These are phyloP conservation scores for Candida odintsovae DNA, from an alignment of 805 yeast species.

Conservation along the genomic window DNA sequence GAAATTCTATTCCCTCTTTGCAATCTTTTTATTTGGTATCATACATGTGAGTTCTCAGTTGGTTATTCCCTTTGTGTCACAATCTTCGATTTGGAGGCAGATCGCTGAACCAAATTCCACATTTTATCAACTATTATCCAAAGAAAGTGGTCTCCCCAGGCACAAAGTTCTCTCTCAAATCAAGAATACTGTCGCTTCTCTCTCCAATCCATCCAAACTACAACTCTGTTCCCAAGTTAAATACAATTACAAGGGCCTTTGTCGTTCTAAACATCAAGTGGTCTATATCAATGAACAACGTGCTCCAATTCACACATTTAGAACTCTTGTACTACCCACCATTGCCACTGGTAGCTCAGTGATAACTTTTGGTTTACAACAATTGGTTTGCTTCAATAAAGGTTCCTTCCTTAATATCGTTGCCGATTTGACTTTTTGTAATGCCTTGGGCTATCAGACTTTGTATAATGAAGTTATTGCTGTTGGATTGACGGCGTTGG, in stretches of 20 bases:
- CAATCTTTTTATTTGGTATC: neutral
- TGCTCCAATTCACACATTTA: neutral
- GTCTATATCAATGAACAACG: neutral
- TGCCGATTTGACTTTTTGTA: neutral
- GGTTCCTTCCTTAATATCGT: neutral
- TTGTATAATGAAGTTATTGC: neutral
- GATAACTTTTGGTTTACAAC: neutral
- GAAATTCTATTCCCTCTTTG: too few relatives aligned
- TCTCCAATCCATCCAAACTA: neutral
- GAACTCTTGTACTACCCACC: neutral
- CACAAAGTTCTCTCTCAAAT: neutral
- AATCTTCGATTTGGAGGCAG: neutral
- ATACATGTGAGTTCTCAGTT: neutral
- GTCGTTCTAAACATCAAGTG: neutral
- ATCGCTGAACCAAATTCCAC: neutral
- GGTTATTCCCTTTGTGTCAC: neutral
- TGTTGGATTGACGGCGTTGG: neutral
- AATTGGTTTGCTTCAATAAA: neutral
- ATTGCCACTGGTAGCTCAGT: neutral
- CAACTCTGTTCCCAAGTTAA: neutral
- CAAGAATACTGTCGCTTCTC: neutral
- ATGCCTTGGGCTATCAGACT: neutral
- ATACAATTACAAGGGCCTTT: neutral
- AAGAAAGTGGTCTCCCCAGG: neutral
- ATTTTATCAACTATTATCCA: neutral